These are phyloP conservation scores for Crotalaria pallida DNA, from an alignment of 306 rosid species.

Conservation along the genomic window DNA sequence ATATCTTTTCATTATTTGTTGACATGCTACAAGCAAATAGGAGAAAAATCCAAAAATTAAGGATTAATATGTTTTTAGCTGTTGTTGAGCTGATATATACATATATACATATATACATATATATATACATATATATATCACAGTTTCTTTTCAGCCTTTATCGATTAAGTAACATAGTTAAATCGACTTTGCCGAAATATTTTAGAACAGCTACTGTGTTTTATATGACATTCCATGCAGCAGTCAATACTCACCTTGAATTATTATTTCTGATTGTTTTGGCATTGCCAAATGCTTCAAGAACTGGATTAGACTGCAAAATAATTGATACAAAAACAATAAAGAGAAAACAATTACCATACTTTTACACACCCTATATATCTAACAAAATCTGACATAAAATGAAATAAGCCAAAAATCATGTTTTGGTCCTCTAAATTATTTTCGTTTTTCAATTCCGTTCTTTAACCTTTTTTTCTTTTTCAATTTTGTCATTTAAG, in stretches of 20 bases:
- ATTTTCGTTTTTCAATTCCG: too few relatives aligned
- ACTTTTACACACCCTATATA: background rate
- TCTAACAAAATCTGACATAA: conserved; percentile 13
- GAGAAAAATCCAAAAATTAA: conserved; percentile 18
- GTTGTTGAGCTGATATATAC: background rate
- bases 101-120: too few relatives aligned
- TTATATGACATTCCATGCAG: conserved; percentile 9
- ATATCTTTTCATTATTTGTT: background rate
- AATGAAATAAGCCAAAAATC: conserved; percentile 23
- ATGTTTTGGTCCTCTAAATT: too few relatives aligned
- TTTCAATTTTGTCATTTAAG: too few relatives aligned
- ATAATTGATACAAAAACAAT: conserved; percentile 25
- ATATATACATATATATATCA: too few relatives aligned
- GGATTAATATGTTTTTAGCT: conserved; percentile 11
- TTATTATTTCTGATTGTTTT: conserved; percentile 97
- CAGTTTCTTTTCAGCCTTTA: background rate
- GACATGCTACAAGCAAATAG: conserved; percentile 9
- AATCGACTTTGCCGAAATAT: conserved; percentile 8
- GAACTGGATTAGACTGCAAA: conserved; percentile 98
- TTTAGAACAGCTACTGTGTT: conserved; percentile 3
- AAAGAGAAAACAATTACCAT: conserved; percentile 27
- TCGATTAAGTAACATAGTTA: background rate
- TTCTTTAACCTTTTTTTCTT: too few relatives aligned
- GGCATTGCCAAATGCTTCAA: conserved; percentile 99
- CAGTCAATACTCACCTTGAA: conserved; percentile 71